Evolutionary conservation across 2,329 filamentous ascomycete species (phyloP).

Genomic region (Thelonectria rubi): DNA sequence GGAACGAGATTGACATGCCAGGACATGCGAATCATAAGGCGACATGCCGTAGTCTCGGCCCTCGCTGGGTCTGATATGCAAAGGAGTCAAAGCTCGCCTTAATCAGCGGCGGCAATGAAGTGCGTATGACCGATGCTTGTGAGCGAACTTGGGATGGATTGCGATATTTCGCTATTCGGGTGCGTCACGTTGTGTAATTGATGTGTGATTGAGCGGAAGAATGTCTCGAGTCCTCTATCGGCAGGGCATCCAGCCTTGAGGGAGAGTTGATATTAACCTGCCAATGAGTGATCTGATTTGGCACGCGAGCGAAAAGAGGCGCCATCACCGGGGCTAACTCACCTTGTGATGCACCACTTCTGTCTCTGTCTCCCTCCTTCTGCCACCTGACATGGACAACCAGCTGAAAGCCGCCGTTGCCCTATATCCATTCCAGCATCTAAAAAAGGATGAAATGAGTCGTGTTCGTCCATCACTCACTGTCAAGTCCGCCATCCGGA

Average conservation of each 20-base stretch:
- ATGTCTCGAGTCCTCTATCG: too few species aligned
- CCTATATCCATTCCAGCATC: not conserved
- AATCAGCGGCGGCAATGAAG: not conserved
- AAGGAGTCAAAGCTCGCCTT: slow-evolving; percentile 2
- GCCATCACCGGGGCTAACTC: slow-evolving; percentile 16
- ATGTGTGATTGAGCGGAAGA: too few species aligned
- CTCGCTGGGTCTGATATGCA: slow-evolving; percentile 9
- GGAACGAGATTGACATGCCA: slow-evolving; percentile 24
- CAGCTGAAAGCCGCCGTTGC: not conserved
- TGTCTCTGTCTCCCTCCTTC: not conserved
- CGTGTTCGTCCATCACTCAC: not conserved
- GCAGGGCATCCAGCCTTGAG: not conserved
- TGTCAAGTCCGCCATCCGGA: not conserved
- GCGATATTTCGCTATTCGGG: not conserved
- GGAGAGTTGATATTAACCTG: not conserved
- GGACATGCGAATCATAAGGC: slow-evolving; percentile 17
- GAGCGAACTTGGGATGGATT: not conserved
- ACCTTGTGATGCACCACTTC: slow-evolving; percentile 15
- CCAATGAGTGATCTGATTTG: not conserved
- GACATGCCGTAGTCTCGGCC: slow-evolving; percentile 4
- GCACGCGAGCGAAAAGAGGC: slow-evolving; percentile 8
- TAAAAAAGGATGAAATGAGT: not conserved
- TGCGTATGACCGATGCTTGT: not conserved
- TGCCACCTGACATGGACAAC: slow-evolving; percentile 7
- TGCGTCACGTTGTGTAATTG: too few species aligned